These are phyloP conservation scores for Phialocephala subalpina DNA, from an alignment of 2,329 filamentous ascomycete species.

Conservation along the genomic window DNA sequence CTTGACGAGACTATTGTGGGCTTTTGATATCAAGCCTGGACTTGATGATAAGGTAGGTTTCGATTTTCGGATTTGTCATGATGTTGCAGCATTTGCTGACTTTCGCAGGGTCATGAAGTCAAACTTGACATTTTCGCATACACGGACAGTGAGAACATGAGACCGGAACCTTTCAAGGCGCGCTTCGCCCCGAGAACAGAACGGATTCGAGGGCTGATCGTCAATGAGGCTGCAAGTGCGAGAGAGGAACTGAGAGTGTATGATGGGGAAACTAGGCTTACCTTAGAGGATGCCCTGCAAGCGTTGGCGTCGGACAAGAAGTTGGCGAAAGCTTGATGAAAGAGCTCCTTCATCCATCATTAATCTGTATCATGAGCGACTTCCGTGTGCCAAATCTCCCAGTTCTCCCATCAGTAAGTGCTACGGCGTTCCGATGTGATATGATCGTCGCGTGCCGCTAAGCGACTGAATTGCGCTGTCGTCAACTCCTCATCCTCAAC, in stretches of 20 bases:
- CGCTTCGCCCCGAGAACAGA: background rate
- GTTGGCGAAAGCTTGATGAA: background rate
- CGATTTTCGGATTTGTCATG: background rate
- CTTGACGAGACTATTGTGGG: background rate
- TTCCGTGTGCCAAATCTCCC: no score
- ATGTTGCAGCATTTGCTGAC: background rate
- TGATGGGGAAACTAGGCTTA: slow-evolving; percentile 7
- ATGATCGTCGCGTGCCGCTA: background rate
- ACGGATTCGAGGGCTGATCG: background rate
- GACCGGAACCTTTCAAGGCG: slow-evolving; percentile 5
- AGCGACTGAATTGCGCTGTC: background rate
- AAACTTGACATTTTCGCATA: slow-evolving; percentile 12
- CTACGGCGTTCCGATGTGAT: background rate
- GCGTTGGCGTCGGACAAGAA: background rate
- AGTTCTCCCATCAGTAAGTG: background rate
- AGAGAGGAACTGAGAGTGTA: background rate
- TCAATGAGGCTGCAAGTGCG: background rate
- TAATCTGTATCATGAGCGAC: background rate
- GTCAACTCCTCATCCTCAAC: background rate
- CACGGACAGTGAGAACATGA: slow-evolving; percentile 12
- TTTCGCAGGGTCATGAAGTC: background rate
- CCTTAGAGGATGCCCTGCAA: background rate
- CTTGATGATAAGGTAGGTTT: background rate
- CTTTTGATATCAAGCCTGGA: slow-evolving; percentile 2
- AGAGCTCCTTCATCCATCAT: background rate